phyloP scores from a whole-genome alignment of 179 eudicot genomes.

The Gypsophila paniculata region DNA sequence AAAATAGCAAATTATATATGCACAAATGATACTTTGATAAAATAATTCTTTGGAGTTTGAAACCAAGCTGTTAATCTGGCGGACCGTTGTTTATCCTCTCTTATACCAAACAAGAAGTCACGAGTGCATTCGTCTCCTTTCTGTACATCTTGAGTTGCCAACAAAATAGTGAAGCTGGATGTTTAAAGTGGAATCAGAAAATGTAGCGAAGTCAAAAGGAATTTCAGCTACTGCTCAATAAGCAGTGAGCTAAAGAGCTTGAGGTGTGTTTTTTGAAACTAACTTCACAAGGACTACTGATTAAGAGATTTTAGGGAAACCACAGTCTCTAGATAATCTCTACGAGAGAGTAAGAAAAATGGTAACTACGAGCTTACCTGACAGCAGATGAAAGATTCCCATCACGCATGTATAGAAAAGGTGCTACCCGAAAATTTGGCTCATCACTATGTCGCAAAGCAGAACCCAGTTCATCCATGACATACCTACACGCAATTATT shows the following conservation, averaged over 20 bases:
- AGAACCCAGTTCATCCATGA: constrained; percentile 98
- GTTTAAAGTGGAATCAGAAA: constrained; percentile 16
- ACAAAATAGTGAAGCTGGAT: constrained; percentile 80
- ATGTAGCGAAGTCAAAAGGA: no score
- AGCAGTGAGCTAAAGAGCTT: no score
- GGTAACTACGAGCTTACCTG: constrained; percentile 46
- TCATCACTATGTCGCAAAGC: constrained; percentile 92
- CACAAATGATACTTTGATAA: constrained; percentile 45
- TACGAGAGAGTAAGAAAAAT: not conserved
- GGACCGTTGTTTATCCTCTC: constrained; percentile 94
- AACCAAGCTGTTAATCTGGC: constrained; percentile 96
- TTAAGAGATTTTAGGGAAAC: no score
- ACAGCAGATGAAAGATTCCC: constrained; percentile 86
- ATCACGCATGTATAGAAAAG: constrained; percentile 95
- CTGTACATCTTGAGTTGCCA: constrained; percentile 64
- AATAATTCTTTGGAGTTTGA: constrained; percentile 79
- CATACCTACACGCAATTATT: constrained; percentile 57
- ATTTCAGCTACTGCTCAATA: no score
- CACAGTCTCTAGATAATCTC: no score
- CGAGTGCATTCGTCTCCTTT: constrained; percentile 92
- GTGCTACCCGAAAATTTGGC: constrained; percentile 76
- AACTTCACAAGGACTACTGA: no score
- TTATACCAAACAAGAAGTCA: constrained; percentile 41
- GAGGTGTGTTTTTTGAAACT: no score
- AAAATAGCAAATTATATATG: not conserved